Evolutionary conservation across 495 filamentous ascomycete genomes (phyloP).

Genomic region (Hyaloscypha variabilis): DNA sequence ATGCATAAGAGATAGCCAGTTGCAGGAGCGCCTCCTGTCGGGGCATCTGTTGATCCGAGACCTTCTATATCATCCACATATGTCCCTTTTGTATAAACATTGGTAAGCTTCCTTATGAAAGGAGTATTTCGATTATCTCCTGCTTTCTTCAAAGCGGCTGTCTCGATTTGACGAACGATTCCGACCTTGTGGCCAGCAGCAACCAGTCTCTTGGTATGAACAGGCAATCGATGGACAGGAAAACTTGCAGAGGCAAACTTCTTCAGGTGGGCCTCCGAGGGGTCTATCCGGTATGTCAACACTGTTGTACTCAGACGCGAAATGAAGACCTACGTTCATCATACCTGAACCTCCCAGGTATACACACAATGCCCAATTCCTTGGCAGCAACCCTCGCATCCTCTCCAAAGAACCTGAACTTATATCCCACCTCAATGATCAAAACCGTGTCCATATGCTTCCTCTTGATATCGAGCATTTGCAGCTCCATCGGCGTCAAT

Average conservation of each 20-base stretch:
- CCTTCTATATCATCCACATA: constrained; percentile 96
- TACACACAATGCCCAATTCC: constrained; percentile 93
- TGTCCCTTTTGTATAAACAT: constrained; percentile 97
- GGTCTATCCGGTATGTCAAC: constrained; percentile 47
- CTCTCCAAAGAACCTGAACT: constrained; percentile 97
- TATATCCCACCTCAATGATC: constrained; percentile 95
- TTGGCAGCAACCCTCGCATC: constrained; percentile 90
- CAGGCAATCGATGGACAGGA: constrained; percentile 86
- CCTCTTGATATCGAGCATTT: constrained; percentile 90
- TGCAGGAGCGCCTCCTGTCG: constrained; percentile 60
- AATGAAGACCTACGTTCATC: constrained; percentile 70
- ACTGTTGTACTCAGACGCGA: background rate
- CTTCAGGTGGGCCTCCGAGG: constrained; percentile 90
- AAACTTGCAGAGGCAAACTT: constrained; percentile 96
- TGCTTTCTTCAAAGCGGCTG: constrained; percentile 94
- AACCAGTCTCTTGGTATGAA: constrained; percentile 93
- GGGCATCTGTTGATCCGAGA: constrained; percentile 57
- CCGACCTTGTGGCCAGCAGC: constrained; percentile 94
- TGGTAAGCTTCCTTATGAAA: constrained; percentile 91
- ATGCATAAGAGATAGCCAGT: constrained; percentile 93
- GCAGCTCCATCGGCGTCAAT: constrained; percentile 92
- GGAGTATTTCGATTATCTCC: constrained; percentile 94
- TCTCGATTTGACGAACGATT: constrained; percentile 95
- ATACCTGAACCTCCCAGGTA: constrained; percentile 91
- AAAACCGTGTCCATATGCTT: constrained; percentile 88